Percentiles rank a stretch among this genome's conserved stretches.
These are phyloP conservation scores for Pythium apleroticum DNA, from an alignment of 352 stramenopile species.

Conservation along the genomic window DNA sequence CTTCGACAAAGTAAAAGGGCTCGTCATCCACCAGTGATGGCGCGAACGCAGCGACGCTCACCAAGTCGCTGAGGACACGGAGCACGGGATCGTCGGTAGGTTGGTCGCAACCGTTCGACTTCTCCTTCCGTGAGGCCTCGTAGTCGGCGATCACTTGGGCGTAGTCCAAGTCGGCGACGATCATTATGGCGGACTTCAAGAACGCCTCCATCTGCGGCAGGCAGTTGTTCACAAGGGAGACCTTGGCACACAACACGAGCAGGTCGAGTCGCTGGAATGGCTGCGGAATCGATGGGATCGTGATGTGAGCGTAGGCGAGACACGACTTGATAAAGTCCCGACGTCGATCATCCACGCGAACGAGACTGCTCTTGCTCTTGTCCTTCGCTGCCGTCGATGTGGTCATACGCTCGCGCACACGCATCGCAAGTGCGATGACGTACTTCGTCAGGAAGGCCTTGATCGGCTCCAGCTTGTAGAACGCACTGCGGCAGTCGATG, in stretches of 20 bases:
- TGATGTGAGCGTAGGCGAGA: slow-evolving; percentile 89
- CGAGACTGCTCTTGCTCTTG: not conserved
- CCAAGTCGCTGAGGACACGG: slow-evolving; percentile 44
- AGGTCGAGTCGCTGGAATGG: slow-evolving; percentile 59
- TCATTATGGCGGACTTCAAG: slow-evolving; percentile 74
- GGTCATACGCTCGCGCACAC: slow-evolving; percentile 41
- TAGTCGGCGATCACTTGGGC: not conserved
- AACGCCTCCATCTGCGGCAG: slow-evolving; percentile 87
- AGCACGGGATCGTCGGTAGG: slow-evolving; percentile 15
- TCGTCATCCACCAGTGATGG: slow-evolving; percentile 78
- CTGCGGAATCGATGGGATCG: slow-evolving; percentile 77
- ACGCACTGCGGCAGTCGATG: slow-evolving; percentile 83
- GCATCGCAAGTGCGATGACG: slow-evolving; percentile 63
- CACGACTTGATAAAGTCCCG: slow-evolving; percentile 87
- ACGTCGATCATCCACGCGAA: slow-evolving; percentile 32
- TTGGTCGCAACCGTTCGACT: not conserved
- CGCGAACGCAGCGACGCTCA: slow-evolving; percentile 68
- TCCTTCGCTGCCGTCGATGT: slow-evolving; percentile 15
- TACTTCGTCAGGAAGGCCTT: slow-evolving; percentile 56
- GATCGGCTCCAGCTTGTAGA: slow-evolving; percentile 86
- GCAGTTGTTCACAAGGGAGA: slow-evolving; percentile 68
- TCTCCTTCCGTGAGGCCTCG: not conserved
- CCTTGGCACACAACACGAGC: slow-evolving; percentile 61
- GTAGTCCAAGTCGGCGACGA: slow-evolving; percentile 71
- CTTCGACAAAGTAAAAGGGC: slow-evolving; percentile 87